Base-by-base conservation (phyloP, 2,329 filamentous ascomycete genomes). In the Alternaria panax region DNA sequence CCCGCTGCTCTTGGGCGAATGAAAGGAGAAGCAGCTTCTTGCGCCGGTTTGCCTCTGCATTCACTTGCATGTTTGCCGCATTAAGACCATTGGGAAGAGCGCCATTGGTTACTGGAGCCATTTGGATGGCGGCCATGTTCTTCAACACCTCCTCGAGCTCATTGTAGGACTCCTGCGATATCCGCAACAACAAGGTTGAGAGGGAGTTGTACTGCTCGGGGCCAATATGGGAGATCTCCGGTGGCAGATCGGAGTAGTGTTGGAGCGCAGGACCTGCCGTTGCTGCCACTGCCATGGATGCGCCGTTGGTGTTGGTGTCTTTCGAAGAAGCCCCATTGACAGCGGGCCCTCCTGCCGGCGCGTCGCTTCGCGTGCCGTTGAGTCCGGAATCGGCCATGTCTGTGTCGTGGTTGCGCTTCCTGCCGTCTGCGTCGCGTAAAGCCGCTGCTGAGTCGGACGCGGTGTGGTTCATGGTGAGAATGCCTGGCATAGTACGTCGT, bases 91-190 rank as follows among this genome's bases (percentile, higher is more conserved):
- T 82, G 4, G 74, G 59, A 38, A 79, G 58, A 7, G 67, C 62
- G 32, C 71, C 70, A 63, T 83, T 86, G 36, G 85, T 84, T 61
- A 90, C 78, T 42, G 84, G 79, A 36, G 82, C 75, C 18, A 89
- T 71, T 25, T 89, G 87, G 73, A 92, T 87, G 58, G 88, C 86
- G 28, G 90, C 87, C 78, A 97, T 81, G 59, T 89, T 86, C 36
- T 84, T 80, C 42, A 97, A 85, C 62, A 90, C 84, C 8, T 91
- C 88, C 48, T 87, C 84, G 30, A 98, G 83, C 54, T 90, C 87
- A 74, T 92, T 92, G 78, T 93, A 93, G 48, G 91, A 92, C 71
- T 90, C 88, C 78, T 97, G 93, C 32, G 92, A 90, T 36, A 95
- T 85, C 67, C 95, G 88, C 64, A 88, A 86, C 52, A 98, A 84